Evolutionary conservation across 1,284 basidiomycete genomes (phyloP), one percentile per base, ranked within the genome.

Genomic region (Porogramme epimiltina): DNA sequence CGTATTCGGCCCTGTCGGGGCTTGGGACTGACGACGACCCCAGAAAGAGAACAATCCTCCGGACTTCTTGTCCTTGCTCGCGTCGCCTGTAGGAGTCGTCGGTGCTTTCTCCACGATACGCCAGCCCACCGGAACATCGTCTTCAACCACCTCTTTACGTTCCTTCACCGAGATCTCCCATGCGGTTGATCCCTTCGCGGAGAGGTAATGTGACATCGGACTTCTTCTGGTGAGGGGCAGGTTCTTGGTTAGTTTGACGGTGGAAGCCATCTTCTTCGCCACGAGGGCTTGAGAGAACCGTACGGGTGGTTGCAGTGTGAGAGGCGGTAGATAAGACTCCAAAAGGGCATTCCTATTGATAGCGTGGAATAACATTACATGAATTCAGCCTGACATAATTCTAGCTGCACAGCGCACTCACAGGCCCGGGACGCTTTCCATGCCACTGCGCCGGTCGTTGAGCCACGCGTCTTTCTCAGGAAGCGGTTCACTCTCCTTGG

Each of bases 141-240:
- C 81, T 25, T 74, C 70, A n/a, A 70, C 56, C 31, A 73, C 55
- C 18, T 79, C 80, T 33, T 77, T 75, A 41, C 70, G 73, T 3
- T 78, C 73, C 66, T 82, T 88, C 1, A 89, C 71, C 13, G 84
- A 78, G 11, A 74, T 73, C 62, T 90, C 85, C 89, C 89, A 91
- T 25, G 86, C 81, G 16, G 79, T 78, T 3, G 84, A 85, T 2
- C 86, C 87, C 66, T 85, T 88, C 0, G 84, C 81, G 9, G 80
- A 73, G 36, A 87, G 63, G 60, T 87, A 82, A 50, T 81, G 73
- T 10, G 83, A 75, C 68, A 89, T 76, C 2, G 88, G 88, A 58
- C 87, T 87, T 34, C 63, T 66, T 20, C 75, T 76, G 4, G 81
- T 75, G 23, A 81, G 62, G 2, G 78, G 66, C 34, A 77, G 65